Evolutionary conservation across 1,284 basidiomycete genomes (phyloP).

Genomic region (Sparassis latifolia): DNA sequence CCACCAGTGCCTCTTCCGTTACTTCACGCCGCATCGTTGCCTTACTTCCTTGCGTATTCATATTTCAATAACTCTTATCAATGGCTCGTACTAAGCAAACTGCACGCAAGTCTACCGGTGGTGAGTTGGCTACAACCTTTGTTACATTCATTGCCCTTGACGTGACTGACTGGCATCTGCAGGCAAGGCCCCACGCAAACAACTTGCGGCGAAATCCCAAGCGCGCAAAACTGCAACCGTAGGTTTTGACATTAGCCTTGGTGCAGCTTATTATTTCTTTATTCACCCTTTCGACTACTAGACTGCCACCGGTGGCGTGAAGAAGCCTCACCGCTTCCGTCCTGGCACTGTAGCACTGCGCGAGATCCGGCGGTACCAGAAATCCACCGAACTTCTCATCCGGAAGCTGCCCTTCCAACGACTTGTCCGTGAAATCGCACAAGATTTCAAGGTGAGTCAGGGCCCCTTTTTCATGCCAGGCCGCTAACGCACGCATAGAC

Average conservation of each 20-base stretch:
- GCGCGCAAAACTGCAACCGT: slow-evolving; percentile 37
- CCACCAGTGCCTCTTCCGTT: neutral
- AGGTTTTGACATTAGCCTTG: neutral
- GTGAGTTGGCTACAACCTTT: slow-evolving; percentile 13
- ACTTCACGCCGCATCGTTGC: neutral
- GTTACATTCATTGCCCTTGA: neutral
- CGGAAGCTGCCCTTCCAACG: slow-evolving; percentile 77
- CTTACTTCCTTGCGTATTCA: slow-evolving; percentile 1
- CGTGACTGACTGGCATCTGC: neutral
- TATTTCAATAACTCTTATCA: slow-evolving; percentile 4
- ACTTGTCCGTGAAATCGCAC: slow-evolving; percentile 68
- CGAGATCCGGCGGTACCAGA: slow-evolving; percentile 83
- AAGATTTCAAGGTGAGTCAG: slow-evolving; percentile 61
- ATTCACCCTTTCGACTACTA: slow-evolving; percentile 1
- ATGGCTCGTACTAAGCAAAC: slow-evolving; percentile 70
- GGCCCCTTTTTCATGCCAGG: slow-evolving; percentile 14
- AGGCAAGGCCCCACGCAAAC: slow-evolving; percentile 63
- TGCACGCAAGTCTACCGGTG: slow-evolving; percentile 80
- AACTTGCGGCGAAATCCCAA: slow-evolving; percentile 61
- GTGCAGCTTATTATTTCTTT: neutral
- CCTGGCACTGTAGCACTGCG: slow-evolving; percentile 75
- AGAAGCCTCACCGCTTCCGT: slow-evolving; percentile 70
- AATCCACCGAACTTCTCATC: slow-evolving; percentile 75
- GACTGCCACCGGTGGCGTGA: slow-evolving; percentile 64
- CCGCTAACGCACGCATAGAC: slow-evolving; percentile 44